phyloP scores from a whole-genome alignment of 768 basidiomycete species.

The Russula foetens region DNA sequence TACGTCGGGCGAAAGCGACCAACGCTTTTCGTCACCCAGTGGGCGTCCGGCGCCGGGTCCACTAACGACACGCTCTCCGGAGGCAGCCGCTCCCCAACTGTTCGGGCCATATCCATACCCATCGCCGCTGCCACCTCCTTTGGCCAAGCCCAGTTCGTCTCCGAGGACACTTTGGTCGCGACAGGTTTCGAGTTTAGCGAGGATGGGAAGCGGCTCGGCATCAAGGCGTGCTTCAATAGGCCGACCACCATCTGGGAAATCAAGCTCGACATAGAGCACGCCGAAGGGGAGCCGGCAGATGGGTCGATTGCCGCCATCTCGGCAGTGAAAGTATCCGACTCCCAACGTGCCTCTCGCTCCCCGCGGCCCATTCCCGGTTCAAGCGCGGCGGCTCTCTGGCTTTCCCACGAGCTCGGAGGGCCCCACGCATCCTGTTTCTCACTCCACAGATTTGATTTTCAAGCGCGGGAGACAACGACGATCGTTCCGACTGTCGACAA shows the following conservation, averaged over 20 bases:
- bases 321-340: conserved; percentile 8
- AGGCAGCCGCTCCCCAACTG: not conserved
- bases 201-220: conserved; percentile 27
- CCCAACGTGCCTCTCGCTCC: conserved; percentile 14
- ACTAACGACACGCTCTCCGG: not conserved
- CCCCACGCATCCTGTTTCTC: conserved; percentile 26
- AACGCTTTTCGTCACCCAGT: conserved; percentile 9
- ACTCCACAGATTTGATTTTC: conserved; percentile 21
- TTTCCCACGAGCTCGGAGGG: conserved; percentile 27
- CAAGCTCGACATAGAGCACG: conserved; percentile 3
- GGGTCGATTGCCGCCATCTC: not conserved
- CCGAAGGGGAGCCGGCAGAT: not conserved
- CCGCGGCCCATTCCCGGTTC: conserved; percentile 18
- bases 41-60: not conserved
- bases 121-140: not conserved
- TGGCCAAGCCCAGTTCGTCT: conserved; percentile 15
- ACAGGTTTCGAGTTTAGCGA: conserved; percentile 24
- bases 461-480: conserved; percentile 5
- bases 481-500: conserved; percentile 20
- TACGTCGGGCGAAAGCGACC: conserved; percentile 14
- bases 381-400: conserved; percentile 21
- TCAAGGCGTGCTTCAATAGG: conserved; percentile 28
- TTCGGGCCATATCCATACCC: conserved; percentile 1
- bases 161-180: conserved; percentile 21
- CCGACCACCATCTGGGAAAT: conserved; percentile 25